phyloP scores from a whole-genome alignment of 306 rosid species.

The Lupinus albus region DNA sequence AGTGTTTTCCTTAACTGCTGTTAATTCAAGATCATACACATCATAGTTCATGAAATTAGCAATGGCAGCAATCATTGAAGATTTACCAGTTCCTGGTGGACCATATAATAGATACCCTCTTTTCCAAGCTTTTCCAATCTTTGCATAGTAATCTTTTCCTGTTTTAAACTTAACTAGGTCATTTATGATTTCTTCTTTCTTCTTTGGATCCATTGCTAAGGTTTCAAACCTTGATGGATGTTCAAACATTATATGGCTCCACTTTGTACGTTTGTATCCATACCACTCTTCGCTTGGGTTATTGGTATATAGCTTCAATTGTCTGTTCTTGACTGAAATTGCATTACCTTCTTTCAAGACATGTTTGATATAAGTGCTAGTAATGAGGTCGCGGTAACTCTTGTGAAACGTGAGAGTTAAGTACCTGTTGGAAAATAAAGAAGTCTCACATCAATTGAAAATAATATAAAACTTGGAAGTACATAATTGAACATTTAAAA shows the following conservation, averaged over 20 bases:
- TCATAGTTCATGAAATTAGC: constrained; percentile 53
- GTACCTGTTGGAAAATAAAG: neutral
- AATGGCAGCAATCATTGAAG: constrained; percentile 56
- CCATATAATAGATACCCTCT: constrained; percentile 54
- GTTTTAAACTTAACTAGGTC: constrained; percentile 44
- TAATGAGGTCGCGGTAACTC: constrained; percentile 42
- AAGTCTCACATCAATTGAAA: too few species aligned
- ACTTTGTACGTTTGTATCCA: constrained; percentile 23
- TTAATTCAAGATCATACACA: constrained; percentile 44
- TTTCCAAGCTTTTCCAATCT: constrained; percentile 59
- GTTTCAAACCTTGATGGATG: constrained; percentile 61
- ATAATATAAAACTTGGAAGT: too few species aligned
- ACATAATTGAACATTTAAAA: too few species aligned
- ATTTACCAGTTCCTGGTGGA: constrained; percentile 61
- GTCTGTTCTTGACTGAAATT: constrained; percentile 35
- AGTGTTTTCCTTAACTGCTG: neutral
- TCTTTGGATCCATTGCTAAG: constrained; percentile 55
- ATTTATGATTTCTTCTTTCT: constrained; percentile 52
- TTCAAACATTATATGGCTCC: constrained; percentile 60
- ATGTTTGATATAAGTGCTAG: constrained; percentile 43
- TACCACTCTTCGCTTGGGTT: constrained; percentile 34
- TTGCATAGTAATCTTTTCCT: constrained; percentile 52
- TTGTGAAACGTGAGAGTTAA: constrained; percentile 51
- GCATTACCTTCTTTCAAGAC: constrained; percentile 38
- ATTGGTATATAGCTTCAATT: constrained; percentile 53